Conservation (phyloP, 164 flowering plant genomes). For the Vitis amurensis region DNA sequence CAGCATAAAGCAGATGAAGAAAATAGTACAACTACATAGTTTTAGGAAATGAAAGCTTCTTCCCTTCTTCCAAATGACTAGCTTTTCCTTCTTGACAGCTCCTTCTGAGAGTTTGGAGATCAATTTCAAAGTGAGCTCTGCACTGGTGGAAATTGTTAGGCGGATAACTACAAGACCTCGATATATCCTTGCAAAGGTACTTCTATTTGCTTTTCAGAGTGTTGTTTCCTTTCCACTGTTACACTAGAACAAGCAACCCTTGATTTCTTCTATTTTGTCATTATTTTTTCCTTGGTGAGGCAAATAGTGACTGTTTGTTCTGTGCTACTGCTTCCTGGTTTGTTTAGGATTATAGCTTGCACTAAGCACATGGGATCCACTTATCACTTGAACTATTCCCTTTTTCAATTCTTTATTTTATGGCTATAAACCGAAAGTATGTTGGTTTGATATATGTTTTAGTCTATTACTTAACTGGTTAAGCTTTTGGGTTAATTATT, state of each 20-base stretch:
- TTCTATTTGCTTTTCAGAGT: background rate
- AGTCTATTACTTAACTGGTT: no score
- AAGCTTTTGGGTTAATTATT: no score
- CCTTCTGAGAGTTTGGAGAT: constrained; percentile 91
- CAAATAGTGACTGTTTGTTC: background rate
- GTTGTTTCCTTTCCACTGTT: background rate
- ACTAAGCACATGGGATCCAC: no score
- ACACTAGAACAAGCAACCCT: background rate
- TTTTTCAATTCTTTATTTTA: no score
- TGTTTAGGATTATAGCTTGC: background rate
- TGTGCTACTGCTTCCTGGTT: no score
- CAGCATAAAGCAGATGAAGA: background rate
- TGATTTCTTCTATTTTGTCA: background rate
- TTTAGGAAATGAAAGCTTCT: background rate
- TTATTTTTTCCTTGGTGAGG: background rate
- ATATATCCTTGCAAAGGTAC: constrained; percentile 97
- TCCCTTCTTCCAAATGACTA: background rate
- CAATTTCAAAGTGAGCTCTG: constrained; percentile 94
- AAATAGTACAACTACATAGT: background rate
- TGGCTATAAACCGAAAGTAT: no score
- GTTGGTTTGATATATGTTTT: no score
- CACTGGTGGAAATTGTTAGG: constrained; percentile 87
- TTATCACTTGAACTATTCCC: no score
- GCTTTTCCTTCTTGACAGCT: constrained; percentile 45
- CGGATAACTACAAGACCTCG: constrained; percentile 77